Evolutionary conservation across 2,329 filamentous ascomycete species (phyloP), one percentile per base, ranked within the genome.

Genomic region (Ceratocystis harringtonii): DNA sequence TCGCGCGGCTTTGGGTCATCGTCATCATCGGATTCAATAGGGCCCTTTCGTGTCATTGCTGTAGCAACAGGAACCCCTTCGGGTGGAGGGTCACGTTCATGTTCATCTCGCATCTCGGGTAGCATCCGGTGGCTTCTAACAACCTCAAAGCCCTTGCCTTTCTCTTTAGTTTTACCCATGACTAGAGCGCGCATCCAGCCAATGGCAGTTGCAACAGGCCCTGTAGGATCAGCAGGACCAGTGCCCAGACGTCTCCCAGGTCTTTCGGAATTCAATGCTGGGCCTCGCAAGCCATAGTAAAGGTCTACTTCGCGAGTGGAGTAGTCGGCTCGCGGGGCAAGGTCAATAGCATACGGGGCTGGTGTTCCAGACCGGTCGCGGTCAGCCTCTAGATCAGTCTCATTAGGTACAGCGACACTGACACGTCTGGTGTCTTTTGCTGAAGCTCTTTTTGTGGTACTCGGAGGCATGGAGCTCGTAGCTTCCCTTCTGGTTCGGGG

Each of bases 141-240:
- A 4, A 99, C 94, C 74, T 97, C 94, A 70, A 99, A 99, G 0
- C 94, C 94, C 75, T 97, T 97, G 69, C 87, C 87, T 75, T 95
- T 95, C 69, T 96, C 92, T 72, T 96, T 96, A 5, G 86, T 90
- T 76, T 95, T 95, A 17, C 87, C 88, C 12, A 86, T 86, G 67
- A 96, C 83, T 5, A 96, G 73, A 63, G 81, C 83, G 70, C 89
- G 87, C 74, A 97, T 84, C 91, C 92, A 99, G 3, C 90, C 90
- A 0, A 89, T 88, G 0, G 94, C 92, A 6, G 89, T 92, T 1
- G 90, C 88, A 22, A 96, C 89, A 0, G 92, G 90, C 0, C 92
- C 90, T 45, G 92, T 96, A 0, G 94, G 94, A 76, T 99, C 92
- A 7, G 92, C 91, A 1, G 94, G 94, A 0, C 94, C 94, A 3